Base-by-base conservation (phyloP, 2,329 filamentous ascomycete species). In the Talaromyces sp. region DNA sequence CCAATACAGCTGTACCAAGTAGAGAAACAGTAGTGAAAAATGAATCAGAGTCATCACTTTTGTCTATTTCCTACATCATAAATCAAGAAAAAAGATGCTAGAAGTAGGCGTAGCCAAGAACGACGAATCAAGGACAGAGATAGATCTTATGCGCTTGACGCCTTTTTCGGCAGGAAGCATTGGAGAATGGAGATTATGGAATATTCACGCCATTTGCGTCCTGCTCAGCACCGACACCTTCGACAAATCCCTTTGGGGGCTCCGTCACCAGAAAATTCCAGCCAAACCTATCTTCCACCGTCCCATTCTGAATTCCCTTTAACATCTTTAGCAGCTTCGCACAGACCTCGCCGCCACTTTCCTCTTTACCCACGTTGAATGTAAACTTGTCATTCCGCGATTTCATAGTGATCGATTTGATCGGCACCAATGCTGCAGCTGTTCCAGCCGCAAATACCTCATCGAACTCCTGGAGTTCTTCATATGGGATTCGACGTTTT, bases 361-460 rank as follows among this genome's bases (percentile, higher is more conserved):
- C 82, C 22, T 76, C 73, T 22, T 74, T 72, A 6, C 78, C 78
- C 64, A 75, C 74, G 17, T 82, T 76, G 71, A 86, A 89, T 7
- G 76, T 75, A 72, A 88, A 86, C 63, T 82, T 85, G 67, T 88
- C 84, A 49, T 79, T 77, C 49, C 78, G 82, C 17, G 84, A 86
- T 59, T 79, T 85, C 72, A 93, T 88, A 2, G 91, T 95, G 76
- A 98, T 96, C 70, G 91, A 95, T 68, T 90, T 90, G 78, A 97
- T 95, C 1, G 94, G 94, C 2, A 98, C 93, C 63, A 99, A 83
- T 0, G 92, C 91, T 0, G 93, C 94, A 0, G 94, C 94, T 0
- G 94, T 98, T 1, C 94, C 94, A 2, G 93, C 93, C 3, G 94
- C 95, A 79, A 97, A 88, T 61, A 99, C 89, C 79, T 98, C 94